Evolutionary conservation across 164 flowering plant genomes (phyloP), one percentile per base, ranked within the genome.

Genomic region (Umbellularia californica): DNA sequence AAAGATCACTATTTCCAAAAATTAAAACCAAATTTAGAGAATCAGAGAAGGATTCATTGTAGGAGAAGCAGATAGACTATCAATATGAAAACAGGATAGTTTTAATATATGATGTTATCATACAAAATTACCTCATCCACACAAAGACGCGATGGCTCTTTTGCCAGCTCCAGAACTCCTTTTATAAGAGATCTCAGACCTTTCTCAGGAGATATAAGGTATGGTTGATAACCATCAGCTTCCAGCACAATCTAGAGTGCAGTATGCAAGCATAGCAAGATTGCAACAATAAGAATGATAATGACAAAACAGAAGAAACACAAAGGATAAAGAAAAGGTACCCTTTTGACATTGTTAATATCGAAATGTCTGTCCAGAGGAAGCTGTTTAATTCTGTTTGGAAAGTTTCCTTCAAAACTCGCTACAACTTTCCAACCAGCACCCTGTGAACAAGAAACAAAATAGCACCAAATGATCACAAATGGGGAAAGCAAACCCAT

Each of bases 221-320:
- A 96, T 41, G 99, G 98, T 75, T 96, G 99, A 86, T 96, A 96
- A 78, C 99, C 99, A 85, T 96, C 99, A 64, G 98, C 99, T 85
- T 96, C 99, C 20, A 96, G 83, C 72, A 96, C 99, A 81, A 96
- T 86, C 99, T 96, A 85, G 66, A 60, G 23, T 52, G 33, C 6
- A 51, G 11, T 3, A 51, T 50, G 67, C 23, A 50, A 17, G 0
- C 67, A 71, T 27, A 33, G 24, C 0, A 65, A 74, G 1, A 28
- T 13, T 14, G 58, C 60, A 69, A 50, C n/a, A 4, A 41, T 33
- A 62, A 30, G 69, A 68, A 58, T 0, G 2, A 25, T 65, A 66
- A 19, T 9, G 3, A 52, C 5, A 5, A 15, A 24, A 68, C 5
- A 10, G 15, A n/a, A 27, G 24, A 20, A 33, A n/a, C 7, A 20